Base-by-base conservation (phyloP, 441 rosid species). In the Dalechampia spathulata region DNA sequence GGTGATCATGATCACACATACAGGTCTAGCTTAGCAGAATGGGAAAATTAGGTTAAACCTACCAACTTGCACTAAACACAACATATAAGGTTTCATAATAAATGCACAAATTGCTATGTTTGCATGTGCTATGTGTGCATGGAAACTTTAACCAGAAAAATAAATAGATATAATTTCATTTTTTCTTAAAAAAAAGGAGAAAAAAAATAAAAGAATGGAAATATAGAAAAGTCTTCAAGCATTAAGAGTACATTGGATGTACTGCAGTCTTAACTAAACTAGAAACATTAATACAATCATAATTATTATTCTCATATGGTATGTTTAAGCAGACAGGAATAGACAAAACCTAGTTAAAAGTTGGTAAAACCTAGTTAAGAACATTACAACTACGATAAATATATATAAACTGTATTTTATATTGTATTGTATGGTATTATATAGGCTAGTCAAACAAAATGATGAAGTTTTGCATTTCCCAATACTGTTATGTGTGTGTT, bases 21-120 rank as follows among this genome's bases (percentile, higher is more conserved):
- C 37, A 47, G 47, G 39, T 49, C 19, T 20, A 32, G 32, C 30
- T 44, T 32, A 32, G 23, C 28, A 20, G 51, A 44, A 44, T 32
- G 8, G 41, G 42, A 20, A 40, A 60, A 60, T 49, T 49, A 28
- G 55, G 55, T 60, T 49, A 49, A 51, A 49, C 55, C 48, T 39
- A 50, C 49, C 64, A 41, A n/a, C 64, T 28, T 27, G 49, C 41
- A 60, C 28, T 41, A 27, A 19, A 40, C 57, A 49, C 48, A 37
- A 34, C 38, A 26, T 39, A 20, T 9, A 17, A 19, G 40, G n/a
- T 30, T 57, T 6, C 40, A 45, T 36, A 23, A 22, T 23, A 46
- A 58, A 46, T 46, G 53, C 55, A 38, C 55, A 60, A 40, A 40
- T 49, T 49, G 41, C 64, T 14, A 60, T 49, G 49, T 16, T 49